Evolutionary conservation across 2,329 filamentous ascomycete genomes (phyloP), one percentile per base, ranked within the genome.

Genomic region (Hymenoscyphus fraxineus): DNA sequence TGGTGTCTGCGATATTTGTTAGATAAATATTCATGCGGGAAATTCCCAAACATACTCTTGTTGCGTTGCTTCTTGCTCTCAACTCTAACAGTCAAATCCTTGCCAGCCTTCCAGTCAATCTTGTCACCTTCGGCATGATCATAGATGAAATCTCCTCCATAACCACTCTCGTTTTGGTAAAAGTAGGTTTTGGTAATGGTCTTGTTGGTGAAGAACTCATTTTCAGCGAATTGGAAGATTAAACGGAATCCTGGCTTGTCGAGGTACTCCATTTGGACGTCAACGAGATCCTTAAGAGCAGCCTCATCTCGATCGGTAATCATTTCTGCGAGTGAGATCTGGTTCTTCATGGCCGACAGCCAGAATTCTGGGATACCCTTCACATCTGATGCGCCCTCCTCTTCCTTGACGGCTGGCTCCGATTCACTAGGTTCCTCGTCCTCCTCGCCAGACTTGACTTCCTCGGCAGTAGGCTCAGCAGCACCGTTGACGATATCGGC

Each of bases 1-100:
- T 99, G 72, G 95, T 99, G 83, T 95, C 95, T 98, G 73, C 4
- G 67, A 59, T 1, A 55, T 47, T 39, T 39, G 13, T 55, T 19
- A 59, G 31, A 31, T 39, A 51, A 56, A 32, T 19, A 27, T 44
- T 39, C 22, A 60, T 51, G 32, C 55, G 16, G 32, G 32, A 27
- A 58, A 6, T 15, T 27, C 13, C 13, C 77, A 19, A 40, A 47
- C 87, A 82, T 84, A 99, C 95, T 98, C 88, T 98, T 99, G 83
- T 99, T 99, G 70, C 95, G 88, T 83, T 99, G 95, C 85, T 99
- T 99, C 88, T 99, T 99, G 85, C 92, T 96, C 85, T 99, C 95
- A 66, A 98, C 83, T 71, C 92, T 89, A 70, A 98, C 91, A 57
- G 95, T 99, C 73, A 99, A 83, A 76, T 99, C 95, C 80, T 96